A percentile compares a stretch with the other conserved stretches of the same genome.
Conservation (phyloP, 2,329 filamentous ascomycete genomes). For the Botrytis elliptica region DNA sequence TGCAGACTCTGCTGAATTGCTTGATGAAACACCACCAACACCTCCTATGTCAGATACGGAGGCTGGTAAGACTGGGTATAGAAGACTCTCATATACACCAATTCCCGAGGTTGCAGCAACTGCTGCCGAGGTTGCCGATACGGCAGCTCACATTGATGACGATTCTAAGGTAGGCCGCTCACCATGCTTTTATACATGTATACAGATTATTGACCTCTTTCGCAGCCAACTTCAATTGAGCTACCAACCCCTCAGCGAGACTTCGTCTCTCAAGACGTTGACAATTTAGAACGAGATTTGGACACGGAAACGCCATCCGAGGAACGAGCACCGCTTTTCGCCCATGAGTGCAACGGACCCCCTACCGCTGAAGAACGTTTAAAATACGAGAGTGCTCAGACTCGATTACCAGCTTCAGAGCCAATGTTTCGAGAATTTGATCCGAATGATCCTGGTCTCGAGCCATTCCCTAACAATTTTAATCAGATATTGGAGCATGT, state of each 20-base stretch:
- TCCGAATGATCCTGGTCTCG: slow-evolving; percentile 34
- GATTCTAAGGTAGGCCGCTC: slow-evolving; percentile 25
- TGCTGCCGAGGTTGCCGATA: slow-evolving; percentile 47
- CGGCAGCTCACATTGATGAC: slow-evolving; percentile 43
- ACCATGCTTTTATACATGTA: neutral
- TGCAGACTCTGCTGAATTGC: slow-evolving; percentile 31
- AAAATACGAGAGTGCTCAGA: neutral
- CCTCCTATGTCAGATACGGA: slow-evolving; percentile 38
- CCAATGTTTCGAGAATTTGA: slow-evolving; percentile 27
- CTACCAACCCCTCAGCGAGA: slow-evolving; percentile 1
- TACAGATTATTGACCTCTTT: neutral
- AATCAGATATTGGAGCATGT: slow-evolving; percentile 33
- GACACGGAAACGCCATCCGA: slow-evolving; percentile 27
- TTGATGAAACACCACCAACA: slow-evolving; percentile 34
- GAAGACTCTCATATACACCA: slow-evolving; percentile 42
- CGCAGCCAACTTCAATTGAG: neutral
- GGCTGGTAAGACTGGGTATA: slow-evolving; percentile 37
- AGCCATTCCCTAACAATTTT: slow-evolving; percentile 35
- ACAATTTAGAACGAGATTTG: neutral
- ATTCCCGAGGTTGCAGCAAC: slow-evolving; percentile 45
- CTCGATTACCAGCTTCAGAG: neutral
- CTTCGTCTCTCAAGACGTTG: neutral
- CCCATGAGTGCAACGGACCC: slow-evolving; percentile 32
- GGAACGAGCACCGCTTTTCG: slow-evolving; percentile 36
- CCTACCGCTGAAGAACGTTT: slow-evolving; percentile 26